Evolutionary conservation across 2,329 filamentous ascomycete species (phyloP).

Genomic region (Trichoderma sp.): DNA sequence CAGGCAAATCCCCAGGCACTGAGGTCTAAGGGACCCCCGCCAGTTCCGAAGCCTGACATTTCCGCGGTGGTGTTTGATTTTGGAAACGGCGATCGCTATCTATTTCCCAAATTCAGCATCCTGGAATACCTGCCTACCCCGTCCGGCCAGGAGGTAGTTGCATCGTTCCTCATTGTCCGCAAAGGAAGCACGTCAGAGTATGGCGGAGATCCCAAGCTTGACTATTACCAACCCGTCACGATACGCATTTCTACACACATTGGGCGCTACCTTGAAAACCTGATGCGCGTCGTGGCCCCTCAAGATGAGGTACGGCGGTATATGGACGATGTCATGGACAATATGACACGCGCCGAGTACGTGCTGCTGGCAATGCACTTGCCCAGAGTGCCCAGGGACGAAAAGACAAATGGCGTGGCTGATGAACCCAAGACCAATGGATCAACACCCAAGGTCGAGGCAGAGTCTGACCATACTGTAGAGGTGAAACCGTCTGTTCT

Average conservation of each 20-base stretch:
- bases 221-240: constrained; percentile 75
- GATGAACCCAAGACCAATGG: constrained; percentile 35
- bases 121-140: constrained; percentile 59
- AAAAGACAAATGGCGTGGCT: constrained; percentile 27
- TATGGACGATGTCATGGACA: constrained; percentile 70
- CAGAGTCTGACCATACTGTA: constrained; percentile 27
- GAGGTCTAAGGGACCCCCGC: constrained; percentile 59
- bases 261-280: constrained; percentile 58
- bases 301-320: constrained; percentile 62
- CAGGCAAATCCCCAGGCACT: constrained; percentile 51
- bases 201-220: constrained; percentile 59
- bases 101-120: constrained; percentile 77
- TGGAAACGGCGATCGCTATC: constrained; percentile 69
- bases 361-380: constrained; percentile 66
- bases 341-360: constrained; percentile 66
- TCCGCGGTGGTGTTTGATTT: constrained; percentile 70
- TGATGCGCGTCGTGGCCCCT: constrained; percentile 61
- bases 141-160: constrained; percentile 60
- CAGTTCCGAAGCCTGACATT: constrained; percentile 56
- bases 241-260: constrained; percentile 56
- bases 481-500: constrained; percentile 35
- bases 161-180: constrained; percentile 74
- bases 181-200: constrained; percentile 67
- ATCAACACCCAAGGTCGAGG: constrained; percentile 33
- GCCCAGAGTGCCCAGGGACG: constrained; percentile 42